A percentile compares a stretch with the other conserved stretches of the same genome.
phyloP scores from a whole-genome alignment of 768 basidiomycete species.

The Boletus edulis region DNA sequence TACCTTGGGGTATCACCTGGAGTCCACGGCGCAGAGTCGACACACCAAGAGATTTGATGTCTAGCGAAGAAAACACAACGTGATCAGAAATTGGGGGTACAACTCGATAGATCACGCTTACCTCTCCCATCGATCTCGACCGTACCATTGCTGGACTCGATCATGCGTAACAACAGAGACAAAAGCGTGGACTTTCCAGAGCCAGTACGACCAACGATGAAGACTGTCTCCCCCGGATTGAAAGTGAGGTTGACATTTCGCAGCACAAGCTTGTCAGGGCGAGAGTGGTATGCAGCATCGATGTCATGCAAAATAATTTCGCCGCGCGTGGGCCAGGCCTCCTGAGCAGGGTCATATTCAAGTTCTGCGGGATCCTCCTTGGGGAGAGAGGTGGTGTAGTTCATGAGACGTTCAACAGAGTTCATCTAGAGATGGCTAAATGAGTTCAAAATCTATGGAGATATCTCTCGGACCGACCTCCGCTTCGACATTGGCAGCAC shows the following conservation, averaged over 20 bases:
- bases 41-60: conserved; percentile 78
- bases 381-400: conserved; percentile 23
- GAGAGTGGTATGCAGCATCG: conserved; percentile 70
- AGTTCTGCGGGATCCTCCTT: conserved; percentile 21
- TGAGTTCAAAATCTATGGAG: not conserved
- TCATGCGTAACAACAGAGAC: conserved; percentile 72
- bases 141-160: conserved; percentile 61
- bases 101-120: conserved; percentile 34
- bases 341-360: conserved; percentile 21
- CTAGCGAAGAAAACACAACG: conserved; percentile 47
- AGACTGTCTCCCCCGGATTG: conserved; percentile 67
- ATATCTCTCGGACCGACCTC: conserved; percentile 13
- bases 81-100: conserved; percentile 62
- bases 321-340: conserved; percentile 39
- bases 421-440: conserved; percentile 19
- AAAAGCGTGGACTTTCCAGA: conserved; percentile 74
- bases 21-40: conserved; percentile 28
- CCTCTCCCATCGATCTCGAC: conserved; percentile 73
- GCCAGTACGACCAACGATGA: conserved; percentile 76
- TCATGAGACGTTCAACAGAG: conserved; percentile 28
- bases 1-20: conserved; percentile 31
- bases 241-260: conserved; percentile 61
- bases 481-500: conserved; percentile 27
- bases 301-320: conserved; percentile 64
- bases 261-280: conserved; percentile 60